Percentiles rank a stretch among this genome's conserved stretches.
These are phyloP conservation scores for Theobroma cacao DNA, from an alignment of 345 rosid genomes.

Conservation along the genomic window DNA sequence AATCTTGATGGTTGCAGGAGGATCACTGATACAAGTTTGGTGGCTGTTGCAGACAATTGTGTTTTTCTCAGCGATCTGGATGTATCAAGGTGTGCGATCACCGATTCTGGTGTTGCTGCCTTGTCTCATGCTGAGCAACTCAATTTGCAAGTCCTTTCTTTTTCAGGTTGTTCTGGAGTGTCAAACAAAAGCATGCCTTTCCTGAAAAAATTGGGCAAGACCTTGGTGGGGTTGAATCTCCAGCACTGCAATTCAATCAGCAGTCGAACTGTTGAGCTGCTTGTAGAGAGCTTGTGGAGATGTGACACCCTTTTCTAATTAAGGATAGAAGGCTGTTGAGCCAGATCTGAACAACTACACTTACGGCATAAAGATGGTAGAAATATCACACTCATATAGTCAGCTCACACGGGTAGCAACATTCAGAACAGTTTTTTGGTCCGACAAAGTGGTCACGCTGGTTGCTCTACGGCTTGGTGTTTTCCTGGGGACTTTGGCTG, in stretches of 20 bases:
- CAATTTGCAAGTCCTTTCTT: constrained; percentile 53
- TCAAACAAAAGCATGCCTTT: constrained; percentile 47
- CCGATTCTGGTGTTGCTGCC: constrained; percentile 51
- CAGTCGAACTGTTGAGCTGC: constrained; percentile 37
- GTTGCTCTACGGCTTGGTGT: constrained; percentile 33
- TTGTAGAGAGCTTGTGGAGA: constrained; percentile 59
- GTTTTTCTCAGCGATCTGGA: constrained; percentile 57
- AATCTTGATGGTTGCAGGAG: constrained; percentile 67
- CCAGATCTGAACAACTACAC: constrained; percentile 3
- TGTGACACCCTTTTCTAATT: constrained; percentile 62
- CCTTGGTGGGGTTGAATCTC: constrained; percentile 62
- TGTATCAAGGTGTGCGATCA: constrained; percentile 48
- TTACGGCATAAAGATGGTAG: neutral
- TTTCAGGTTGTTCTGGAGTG: constrained; percentile 53
- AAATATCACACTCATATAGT: constrained; percentile 12
- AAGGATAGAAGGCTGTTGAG: constrained; percentile 2
- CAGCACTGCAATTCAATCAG: constrained; percentile 64
- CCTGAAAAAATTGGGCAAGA: constrained; percentile 44
- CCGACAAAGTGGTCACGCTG: constrained; percentile 9
- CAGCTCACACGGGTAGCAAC: constrained; percentile 30
- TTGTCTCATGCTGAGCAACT: constrained; percentile 47
- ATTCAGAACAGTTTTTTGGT: constrained; percentile 34
- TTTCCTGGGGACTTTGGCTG: constrained; percentile 33
- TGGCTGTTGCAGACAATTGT: constrained; percentile 51
- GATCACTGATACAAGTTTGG: constrained; percentile 66